Conservation (phyloP, 2,329 filamentous ascomycete genomes). For the Amauroascus niger region DNA sequence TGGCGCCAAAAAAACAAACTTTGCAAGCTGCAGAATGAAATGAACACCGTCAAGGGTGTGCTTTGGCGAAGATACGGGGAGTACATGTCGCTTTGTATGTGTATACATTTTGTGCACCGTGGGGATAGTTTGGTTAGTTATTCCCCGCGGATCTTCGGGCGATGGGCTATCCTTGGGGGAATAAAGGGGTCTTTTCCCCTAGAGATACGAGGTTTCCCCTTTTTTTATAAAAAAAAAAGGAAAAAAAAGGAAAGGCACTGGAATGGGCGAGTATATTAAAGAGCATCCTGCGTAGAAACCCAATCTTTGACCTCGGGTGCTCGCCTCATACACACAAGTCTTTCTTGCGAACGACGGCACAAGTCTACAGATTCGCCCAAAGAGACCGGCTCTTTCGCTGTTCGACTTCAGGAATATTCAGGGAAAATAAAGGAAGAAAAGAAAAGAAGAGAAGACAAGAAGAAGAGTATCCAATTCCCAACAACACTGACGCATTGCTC, state of each 20-base stretch:
- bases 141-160: background rate
- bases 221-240: background rate
- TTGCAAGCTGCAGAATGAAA: background rate
- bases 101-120: no score
- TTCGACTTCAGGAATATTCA: background rate
- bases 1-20: conserved; percentile 6
- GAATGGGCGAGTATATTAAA: no score
- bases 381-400: background rate
- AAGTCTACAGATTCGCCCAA: background rate
- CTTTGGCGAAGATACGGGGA: background rate
- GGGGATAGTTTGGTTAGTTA: background rate
- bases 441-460: background rate
- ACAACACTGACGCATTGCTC: background rate
- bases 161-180: background rate
- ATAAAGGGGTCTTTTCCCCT: no score
- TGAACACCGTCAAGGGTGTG: background rate
- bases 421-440: background rate
- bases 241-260: no score
- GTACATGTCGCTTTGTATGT: background rate
- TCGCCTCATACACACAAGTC: background rate
- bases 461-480: no score
- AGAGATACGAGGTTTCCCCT: no score
- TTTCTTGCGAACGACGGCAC: background rate
- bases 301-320: no score
- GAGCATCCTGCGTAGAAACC: no score